Base-by-base conservation (phyloP, 2,329 filamentous ascomycete genomes). In the Pseudogymnoascus sp. region DNA sequence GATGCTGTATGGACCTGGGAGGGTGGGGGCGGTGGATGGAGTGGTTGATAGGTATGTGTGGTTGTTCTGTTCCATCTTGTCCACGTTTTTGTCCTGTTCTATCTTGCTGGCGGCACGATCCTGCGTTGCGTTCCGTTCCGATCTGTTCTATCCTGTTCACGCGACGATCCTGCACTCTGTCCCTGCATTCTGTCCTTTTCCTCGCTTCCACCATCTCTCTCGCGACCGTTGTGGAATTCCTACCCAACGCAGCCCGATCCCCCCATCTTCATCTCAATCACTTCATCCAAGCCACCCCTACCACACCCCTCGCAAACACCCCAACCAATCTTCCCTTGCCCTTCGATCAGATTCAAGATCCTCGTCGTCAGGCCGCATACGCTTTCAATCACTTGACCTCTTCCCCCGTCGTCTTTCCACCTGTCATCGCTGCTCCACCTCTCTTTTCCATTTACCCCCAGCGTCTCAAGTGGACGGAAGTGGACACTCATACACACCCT, bases 31-130 rank as follows among this genome's bases (percentile, higher is more conserved):
- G 71, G 84, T 89, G 28, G 84, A 96, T 75, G 88, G 91, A 67
- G 82, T 87, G 75, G 79, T 97, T 76, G 93, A 98, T 80, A 96
- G 91, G 93, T 98, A 86, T 88, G 91, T 82, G 62, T 65, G 63
- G 61, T 62, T 65, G 66, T 64, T 62, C 38, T 62, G 63, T 56
- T 65, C 56, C 64, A 26, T 61, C 12, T n/a, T n/a, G n/a, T n/a
- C n/a, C n/a, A n/a, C n/a, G n/a, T 31, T 28, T 24, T 61, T 31
- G 1, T 26, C n/a, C 12, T 50, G 41, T 50, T 26, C 22, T 26
- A 50, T 8, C 19, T 19, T 22, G 8, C 10, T 43, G 8, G 10
- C 40, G 40, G 40, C 40, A 22, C 16, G 40, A 43, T 22, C 40
- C 16, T n/a, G n/a, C n/a, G n/a, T n/a, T 43, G 8, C 40, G 16